These are phyloP conservation scores for Graphilbum fragrans DNA, from an alignment of 2,329 filamentous ascomycete genomes.

Conservation along the genomic window DNA sequence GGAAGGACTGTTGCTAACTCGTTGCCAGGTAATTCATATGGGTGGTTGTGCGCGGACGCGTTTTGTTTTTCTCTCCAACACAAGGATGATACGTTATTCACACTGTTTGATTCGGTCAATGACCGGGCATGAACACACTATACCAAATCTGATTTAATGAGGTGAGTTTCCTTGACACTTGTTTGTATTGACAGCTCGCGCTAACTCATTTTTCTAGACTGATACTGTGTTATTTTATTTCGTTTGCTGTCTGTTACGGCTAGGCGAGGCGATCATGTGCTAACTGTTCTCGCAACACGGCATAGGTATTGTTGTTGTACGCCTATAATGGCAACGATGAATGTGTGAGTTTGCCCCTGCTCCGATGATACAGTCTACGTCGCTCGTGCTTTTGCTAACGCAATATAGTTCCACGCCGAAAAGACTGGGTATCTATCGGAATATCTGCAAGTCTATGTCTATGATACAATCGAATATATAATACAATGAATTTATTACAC, in stretches of 20 bases:
- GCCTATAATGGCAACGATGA: background rate
- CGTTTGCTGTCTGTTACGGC: background rate
- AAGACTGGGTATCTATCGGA: no score
- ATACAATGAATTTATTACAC: no score
- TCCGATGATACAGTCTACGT: no score
- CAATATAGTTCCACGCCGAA: background rate
- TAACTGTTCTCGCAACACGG: no score
- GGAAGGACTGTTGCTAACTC: constrained; percentile 12
- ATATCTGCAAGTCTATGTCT: no score
- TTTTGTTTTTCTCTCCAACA: constrained; percentile 5
- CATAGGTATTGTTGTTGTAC: no score
- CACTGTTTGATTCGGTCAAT: constrained; percentile 43
- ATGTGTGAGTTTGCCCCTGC: no score
- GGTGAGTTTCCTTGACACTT: constrained; percentile 20
- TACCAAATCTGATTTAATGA: constrained; percentile 42
- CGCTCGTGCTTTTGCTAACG: no score
- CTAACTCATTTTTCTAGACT: constrained; percentile 8
- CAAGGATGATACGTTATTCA: constrained; percentile 46
- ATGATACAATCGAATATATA: no score
- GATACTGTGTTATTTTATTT: constrained; percentile 8
- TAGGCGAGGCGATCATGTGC: background rate
- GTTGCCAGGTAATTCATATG: constrained; percentile 16
- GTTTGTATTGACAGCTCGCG: background rate
- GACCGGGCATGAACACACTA: constrained; percentile 38
- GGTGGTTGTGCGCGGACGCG: background rate